Conservation (phyloP, 352 stramenopile species). For the Pythium sp. region DNA sequence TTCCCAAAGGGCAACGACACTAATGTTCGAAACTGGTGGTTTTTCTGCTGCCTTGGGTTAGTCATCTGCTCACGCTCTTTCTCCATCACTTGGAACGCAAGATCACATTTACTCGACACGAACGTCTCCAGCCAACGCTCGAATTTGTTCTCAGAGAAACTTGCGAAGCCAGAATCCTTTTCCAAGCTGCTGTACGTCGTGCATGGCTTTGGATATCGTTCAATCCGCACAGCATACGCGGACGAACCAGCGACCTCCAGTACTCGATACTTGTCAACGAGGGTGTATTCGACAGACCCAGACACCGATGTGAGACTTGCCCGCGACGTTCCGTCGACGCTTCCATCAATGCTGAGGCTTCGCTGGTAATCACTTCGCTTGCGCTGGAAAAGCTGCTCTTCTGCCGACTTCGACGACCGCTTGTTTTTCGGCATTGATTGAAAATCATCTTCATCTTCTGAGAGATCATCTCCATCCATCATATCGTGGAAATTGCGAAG, state of each 20-base stretch:
- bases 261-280: slow-evolving; percentile 69
- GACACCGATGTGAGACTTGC: slow-evolving; percentile 59
- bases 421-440: slow-evolving; percentile 8
- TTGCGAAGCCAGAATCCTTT: slow-evolving; percentile 44
- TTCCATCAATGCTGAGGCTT: slow-evolving; percentile 45
- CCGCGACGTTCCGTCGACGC: slow-evolving; percentile 18
- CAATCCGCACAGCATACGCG: slow-evolving; percentile 72
- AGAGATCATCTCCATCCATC: slow-evolving; percentile 66
- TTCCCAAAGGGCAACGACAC: slow-evolving; percentile 67
- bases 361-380: slow-evolving; percentile 36
- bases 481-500: slow-evolving; percentile 74
- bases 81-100: slow-evolving; percentile 49
- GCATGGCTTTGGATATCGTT: slow-evolving; percentile 76
- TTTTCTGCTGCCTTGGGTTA: slow-evolving; percentile 66
- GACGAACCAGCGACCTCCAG: slow-evolving; percentile 71
- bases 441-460: slow-evolving; percentile 47
- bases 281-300: slow-evolving; percentile 50
- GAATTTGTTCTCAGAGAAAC: slow-evolving; percentile 68
- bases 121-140: slow-evolving; percentile 72
- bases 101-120: slow-evolving; percentile 48
- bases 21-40: slow-evolving; percentile 62
- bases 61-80: slow-evolving; percentile 39
- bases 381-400: slow-evolving; percentile 68
- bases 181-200: slow-evolving; percentile 68
- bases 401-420: slow-evolving; percentile 25